Conservation (phyloP, 1,139 yeast species). For the Kodamaea alishanica region DNA sequence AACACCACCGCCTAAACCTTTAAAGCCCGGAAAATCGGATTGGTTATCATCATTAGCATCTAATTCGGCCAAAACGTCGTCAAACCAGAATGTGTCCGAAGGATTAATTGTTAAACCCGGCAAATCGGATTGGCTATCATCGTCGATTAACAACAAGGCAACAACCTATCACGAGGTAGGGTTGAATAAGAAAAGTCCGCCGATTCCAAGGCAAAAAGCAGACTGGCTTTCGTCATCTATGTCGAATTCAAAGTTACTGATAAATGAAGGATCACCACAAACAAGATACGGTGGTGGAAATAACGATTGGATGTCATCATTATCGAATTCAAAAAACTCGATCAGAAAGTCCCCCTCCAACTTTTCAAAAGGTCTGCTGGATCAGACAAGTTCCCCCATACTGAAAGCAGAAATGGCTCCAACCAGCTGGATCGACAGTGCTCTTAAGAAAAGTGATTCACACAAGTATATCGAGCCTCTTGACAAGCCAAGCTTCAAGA, state of each 20-base stretch:
- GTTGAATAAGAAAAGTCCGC: conserved; percentile 3
- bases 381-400: not conserved
- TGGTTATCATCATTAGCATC: conserved; percentile 9
- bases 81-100: conserved; percentile 3
- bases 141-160: conserved; percentile 13
- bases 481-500: conserved; percentile 13
- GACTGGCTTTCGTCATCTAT: conserved; percentile 17
- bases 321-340: conserved; percentile 15
- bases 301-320: conserved; percentile 15
- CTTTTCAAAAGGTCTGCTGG: conserved; percentile 1
- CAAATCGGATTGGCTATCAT: conserved; percentile 19
- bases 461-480: conserved; percentile 13
- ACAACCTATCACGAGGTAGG: conserved; percentile 11
- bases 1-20: conserved; percentile 8
- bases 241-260: conserved; percentile 9
- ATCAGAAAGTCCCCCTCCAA: conserved; percentile 7
- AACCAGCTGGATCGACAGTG: conserved; percentile 22
- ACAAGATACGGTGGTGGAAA: conserved; percentile 3
- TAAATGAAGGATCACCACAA: conserved; percentile 4
- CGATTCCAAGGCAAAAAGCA: conserved; percentile 11
- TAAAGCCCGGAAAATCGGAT: conserved; percentile 10
- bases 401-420: conserved; percentile 13
- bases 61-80: conserved; percentile 6
- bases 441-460: conserved; percentile 18
- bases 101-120: not conserved